phyloP scores from a whole-genome alignment of 2,329 filamentous ascomycete species.

The Grosmannia huntii region DNA sequence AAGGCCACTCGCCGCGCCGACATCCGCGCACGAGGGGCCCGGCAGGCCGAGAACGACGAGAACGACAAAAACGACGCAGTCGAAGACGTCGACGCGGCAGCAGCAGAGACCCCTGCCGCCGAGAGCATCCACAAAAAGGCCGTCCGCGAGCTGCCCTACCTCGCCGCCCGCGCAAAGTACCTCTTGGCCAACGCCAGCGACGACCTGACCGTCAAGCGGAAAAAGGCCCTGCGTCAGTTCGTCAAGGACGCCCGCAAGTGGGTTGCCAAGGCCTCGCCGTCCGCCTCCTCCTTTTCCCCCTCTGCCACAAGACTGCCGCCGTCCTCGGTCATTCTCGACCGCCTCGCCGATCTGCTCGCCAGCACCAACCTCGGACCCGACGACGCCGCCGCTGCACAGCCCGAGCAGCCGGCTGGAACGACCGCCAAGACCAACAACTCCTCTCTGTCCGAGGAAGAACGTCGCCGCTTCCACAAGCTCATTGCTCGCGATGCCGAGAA shows the following conservation, averaged over 20 bases:
- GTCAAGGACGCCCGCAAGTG: constrained; percentile 50
- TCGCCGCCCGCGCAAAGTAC: constrained; percentile 32
- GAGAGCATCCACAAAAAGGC: constrained; percentile 9
- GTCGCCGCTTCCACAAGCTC: constrained; percentile 38
- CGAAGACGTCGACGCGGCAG: constrained; percentile 11
- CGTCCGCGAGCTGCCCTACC: constrained; percentile 12
- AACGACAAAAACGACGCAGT: constrained; percentile 12
- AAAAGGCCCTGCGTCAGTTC: constrained; percentile 65
- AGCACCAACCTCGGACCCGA: not conserved
- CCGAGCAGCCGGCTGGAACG: not conserved
- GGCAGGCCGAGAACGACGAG: constrained; percentile 13
- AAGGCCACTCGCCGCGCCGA: constrained; percentile 32
- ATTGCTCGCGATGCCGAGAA: constrained; percentile 59
- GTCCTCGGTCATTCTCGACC: constrained; percentile 34
- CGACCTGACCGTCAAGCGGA: constrained; percentile 54
- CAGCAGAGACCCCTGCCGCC: not conserved
- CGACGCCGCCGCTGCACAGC: not conserved
- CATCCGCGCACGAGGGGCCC: constrained; percentile 13
- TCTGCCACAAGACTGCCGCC: constrained; percentile 17
- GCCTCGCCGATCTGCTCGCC: constrained; percentile 38
- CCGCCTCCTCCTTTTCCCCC: not conserved
- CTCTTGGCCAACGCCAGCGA: constrained; percentile 13
- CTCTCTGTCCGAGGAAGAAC: constrained; percentile 36
- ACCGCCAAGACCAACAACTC: not conserved
- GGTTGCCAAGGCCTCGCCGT: constrained; percentile 36